Evolutionary conservation across 2,329 filamentous ascomycete species (phyloP).

Genomic region (Pestalotiopsis fici): DNA sequence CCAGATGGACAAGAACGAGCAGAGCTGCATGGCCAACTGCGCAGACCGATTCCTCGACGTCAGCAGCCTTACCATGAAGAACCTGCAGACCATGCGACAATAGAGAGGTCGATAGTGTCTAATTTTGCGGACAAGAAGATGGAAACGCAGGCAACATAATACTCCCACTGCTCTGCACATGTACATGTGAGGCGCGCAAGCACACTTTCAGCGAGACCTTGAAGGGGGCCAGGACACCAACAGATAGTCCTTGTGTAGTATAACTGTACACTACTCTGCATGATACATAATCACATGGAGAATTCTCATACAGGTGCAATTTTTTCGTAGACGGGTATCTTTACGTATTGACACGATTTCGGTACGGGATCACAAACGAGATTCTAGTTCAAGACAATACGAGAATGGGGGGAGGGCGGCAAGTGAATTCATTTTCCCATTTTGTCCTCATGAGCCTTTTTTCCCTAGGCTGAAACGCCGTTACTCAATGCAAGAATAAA

Average conservation of each 20-base stretch:
- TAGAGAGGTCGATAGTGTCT: constrained; percentile 2
- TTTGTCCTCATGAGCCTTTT: constrained; percentile 31
- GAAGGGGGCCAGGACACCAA: background rate
- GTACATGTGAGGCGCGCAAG: background rate
- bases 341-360: background rate
- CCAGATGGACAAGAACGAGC: constrained; percentile 75
- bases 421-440: constrained; percentile 30
- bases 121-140: background rate
- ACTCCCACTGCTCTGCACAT: background rate
- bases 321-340: background rate
- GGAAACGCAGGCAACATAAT: background rate
- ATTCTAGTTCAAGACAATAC: background rate
- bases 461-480: constrained; percentile 31
- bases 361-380: background rate
- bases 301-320: background rate
- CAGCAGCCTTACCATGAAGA: constrained; percentile 80
- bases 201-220: background rate
- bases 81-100: constrained; percentile 66
- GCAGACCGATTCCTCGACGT: constrained; percentile 93
- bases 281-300: background rate
- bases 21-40: constrained; percentile 86
- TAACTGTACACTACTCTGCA: background rate
- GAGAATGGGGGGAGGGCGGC: constrained; percentile 15
- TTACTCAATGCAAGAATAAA: constrained; percentile 31
- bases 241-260: background rate